Evolutionary conservation across 1,284 basidiomycete genomes (phyloP), one percentile per base, ranked within the genome.

Genomic region (Boletellus sp.): DNA sequence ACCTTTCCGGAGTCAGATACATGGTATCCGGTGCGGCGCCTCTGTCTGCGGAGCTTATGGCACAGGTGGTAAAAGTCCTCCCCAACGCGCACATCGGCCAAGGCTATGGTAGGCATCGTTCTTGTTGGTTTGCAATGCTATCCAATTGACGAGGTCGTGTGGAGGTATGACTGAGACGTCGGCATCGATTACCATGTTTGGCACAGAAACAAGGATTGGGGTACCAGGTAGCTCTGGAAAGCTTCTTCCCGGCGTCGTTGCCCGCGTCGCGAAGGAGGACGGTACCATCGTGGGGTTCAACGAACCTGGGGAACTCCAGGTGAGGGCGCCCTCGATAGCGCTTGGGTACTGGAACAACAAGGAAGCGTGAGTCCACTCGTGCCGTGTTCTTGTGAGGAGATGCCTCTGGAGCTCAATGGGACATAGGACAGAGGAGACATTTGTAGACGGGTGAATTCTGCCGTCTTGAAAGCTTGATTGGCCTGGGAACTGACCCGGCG

Each of bases 1-100:
- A 91, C 59, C 71, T 94, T 22, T 77, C 74, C 42, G 71, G 75
- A 47, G 66, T 93, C 44, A 74, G 81, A 51, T 71, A 78, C 60
- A 74, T 83, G 54, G 78, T 89, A 71, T 74, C 75, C 44, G 86
- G 89, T 22, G 91, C 89, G 0, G 89, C 89, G 0, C 89, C 89
- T 4, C 71, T 92, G 5, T 83, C 86, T 4, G 70, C 76, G 16
- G 88, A 89, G 61, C 74, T 89, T 28, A 82, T 77, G 49, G 56
- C 72, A 35, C 76, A 82, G 57, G 66, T 89, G 32, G 68, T 77
- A 40, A 68, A 74, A 33, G 62, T 84, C 36, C 67, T 91, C 15
- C 86, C 86, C 0, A 65, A 79, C 21, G 77, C 79, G 2, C 71
- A 76, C 43, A 78, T 89, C 47, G 83, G 82, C 11, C 86, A 89